These are phyloP conservation scores for Moesziomyces globuligerus DNA, from an alignment of 1,284 basidiomycete genomes.

Conservation along the genomic window DNA sequence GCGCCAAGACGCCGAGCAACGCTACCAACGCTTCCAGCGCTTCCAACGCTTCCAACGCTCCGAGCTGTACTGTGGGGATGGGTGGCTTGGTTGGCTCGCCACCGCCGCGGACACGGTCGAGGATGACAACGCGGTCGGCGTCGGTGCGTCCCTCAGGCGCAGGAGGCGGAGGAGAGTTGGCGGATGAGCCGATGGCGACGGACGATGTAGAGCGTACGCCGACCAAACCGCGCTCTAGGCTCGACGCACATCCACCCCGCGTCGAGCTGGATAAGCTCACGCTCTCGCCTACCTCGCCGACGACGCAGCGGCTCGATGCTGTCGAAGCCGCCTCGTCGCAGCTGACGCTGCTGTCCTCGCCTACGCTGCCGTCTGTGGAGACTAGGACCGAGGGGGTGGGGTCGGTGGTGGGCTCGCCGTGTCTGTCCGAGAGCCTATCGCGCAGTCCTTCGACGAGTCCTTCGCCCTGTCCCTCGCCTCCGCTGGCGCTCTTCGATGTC, in stretches of 20 bases:
- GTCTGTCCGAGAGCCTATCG: constrained; percentile 29
- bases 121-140: constrained; percentile 8
- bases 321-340: constrained; percentile 12
- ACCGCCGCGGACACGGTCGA: constrained; percentile 14
- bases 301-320: constrained; percentile 17
- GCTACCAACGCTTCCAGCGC: constrained; percentile 1
- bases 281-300: constrained; percentile 34
- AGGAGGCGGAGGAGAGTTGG: neutral
- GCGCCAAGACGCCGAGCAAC: constrained; percentile 29
- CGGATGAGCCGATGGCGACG: constrained; percentile 18
- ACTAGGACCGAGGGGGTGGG: neutral
- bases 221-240: constrained; percentile 16
- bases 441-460: constrained; percentile 38
- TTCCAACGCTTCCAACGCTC: constrained; percentile 2
- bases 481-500: constrained; percentile 1
- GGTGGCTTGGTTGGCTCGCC: too few relatives aligned
- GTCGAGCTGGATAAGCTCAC: constrained; percentile 9
- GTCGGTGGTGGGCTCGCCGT: constrained; percentile 21
- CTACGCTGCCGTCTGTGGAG: neutral
- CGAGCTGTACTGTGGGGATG: too few relatives aligned
- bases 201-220: constrained; percentile 43
- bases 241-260: neutral
- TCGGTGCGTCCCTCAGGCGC: constrained; percentile 9
- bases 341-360: constrained; percentile 9
- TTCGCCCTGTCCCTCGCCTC: constrained; percentile 35